These are phyloP conservation scores for Aspergillus conjunctus DNA, from an alignment of 495 filamentous ascomycete species.

Conservation along the genomic window DNA sequence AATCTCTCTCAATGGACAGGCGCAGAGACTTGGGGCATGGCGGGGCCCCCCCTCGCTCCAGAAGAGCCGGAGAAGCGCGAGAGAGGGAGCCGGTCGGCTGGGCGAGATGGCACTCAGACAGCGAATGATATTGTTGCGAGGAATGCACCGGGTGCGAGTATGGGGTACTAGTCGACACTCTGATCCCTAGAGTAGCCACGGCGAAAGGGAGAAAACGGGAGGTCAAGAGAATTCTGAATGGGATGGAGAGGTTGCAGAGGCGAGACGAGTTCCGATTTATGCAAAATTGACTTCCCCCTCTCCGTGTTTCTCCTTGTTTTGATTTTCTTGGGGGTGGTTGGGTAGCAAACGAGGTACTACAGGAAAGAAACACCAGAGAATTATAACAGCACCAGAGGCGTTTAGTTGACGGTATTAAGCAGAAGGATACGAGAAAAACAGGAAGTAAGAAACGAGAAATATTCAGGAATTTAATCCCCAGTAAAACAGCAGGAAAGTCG, in stretches of 20 bases:
- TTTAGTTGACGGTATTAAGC: conserved; percentile 16
- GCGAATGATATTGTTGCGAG: conserved; percentile 38
- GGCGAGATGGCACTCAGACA: conserved; percentile 30
- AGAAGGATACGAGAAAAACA: conserved; percentile 12
- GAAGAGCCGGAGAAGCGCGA: conserved; percentile 38
- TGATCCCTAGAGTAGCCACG: conserved; percentile 50
- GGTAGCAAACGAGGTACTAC: conserved; percentile 20
- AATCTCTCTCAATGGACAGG: conserved; percentile 32
- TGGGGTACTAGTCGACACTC: conserved; percentile 38
- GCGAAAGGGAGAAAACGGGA: conserved; percentile 27
- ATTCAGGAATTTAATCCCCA: no score
- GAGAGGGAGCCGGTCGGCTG: conserved; percentile 39
- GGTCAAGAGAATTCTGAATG: not conserved
- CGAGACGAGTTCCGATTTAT: not conserved
- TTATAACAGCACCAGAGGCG: conserved; percentile 5
- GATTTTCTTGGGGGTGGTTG: conserved; percentile 9
- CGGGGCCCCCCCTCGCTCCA: conserved; percentile 45
- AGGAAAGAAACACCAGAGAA: not conserved
- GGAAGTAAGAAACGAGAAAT: not conserved
- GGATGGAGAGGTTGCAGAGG: conserved; percentile 3
- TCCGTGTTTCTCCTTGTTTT: conserved; percentile 19
- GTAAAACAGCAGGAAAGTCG: conserved; percentile 10
- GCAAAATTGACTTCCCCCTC: not conserved
- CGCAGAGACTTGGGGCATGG: conserved; percentile 47
- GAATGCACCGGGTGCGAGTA: conserved; percentile 39